Conservation (phyloP, 2,329 filamentous ascomycete genomes). For the Colletotrichum simmondsii region DNA sequence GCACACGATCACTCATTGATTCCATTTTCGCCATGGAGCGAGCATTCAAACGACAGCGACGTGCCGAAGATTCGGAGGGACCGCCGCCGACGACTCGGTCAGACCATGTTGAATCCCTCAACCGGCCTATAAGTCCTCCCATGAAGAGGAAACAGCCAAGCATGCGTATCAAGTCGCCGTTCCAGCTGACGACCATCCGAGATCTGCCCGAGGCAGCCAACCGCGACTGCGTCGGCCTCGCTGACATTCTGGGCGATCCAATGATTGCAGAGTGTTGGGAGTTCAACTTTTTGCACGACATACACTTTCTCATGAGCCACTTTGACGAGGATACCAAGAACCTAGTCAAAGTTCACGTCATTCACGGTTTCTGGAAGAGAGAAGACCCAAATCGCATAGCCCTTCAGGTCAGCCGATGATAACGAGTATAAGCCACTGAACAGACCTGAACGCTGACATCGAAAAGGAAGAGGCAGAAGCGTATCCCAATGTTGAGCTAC, state of each 20-base stretch:
- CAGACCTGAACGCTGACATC: slow-evolving; percentile 20
- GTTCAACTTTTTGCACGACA: slow-evolving; percentile 75
- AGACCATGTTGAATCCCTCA: slow-evolving; percentile 41
- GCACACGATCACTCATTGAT: neutral
- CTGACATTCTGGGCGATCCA: slow-evolving; percentile 78
- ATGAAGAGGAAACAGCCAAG: slow-evolving; percentile 42
- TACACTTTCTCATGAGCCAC: slow-evolving; percentile 64
- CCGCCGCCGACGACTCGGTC: neutral
- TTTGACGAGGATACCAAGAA: slow-evolving; percentile 63
- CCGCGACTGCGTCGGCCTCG: slow-evolving; percentile 71
- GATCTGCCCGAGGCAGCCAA: slow-evolving; percentile 72
- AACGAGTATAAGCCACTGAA: neutral
- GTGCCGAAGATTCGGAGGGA: neutral
- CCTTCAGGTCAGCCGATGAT: slow-evolving; percentile 63
- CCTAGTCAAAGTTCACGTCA: slow-evolving; percentile 63
- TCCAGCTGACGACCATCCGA: slow-evolving; percentile 76
- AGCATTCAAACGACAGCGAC: slow-evolving; percentile 44
- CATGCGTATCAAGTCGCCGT: slow-evolving; percentile 66
- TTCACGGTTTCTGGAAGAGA: slow-evolving; percentile 74
- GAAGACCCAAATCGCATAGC: slow-evolving; percentile 69
- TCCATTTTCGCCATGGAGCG: slow-evolving; percentile 41
- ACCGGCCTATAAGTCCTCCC: slow-evolving; percentile 59
- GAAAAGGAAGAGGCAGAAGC: slow-evolving; percentile 68
- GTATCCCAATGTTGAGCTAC: slow-evolving; percentile 75
- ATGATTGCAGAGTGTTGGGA: slow-evolving; percentile 78